Evolutionary conservation across 2,329 filamentous ascomycete species (phyloP), one percentile per base, ranked within the genome.

Genomic region (Trichophyton equinum): DNA sequence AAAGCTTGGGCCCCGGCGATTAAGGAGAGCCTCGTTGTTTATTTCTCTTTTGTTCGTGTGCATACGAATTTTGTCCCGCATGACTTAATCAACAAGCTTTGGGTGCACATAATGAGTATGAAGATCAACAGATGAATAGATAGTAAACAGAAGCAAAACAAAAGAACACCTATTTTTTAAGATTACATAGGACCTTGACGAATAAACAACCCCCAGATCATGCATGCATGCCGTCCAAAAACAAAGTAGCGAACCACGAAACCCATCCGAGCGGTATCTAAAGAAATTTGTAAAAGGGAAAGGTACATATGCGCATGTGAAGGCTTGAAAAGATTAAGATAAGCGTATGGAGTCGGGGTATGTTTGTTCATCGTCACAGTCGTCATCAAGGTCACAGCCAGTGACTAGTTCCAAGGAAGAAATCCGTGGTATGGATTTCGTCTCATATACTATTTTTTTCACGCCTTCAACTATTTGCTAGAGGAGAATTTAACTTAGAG

Each of bases 221-320:
- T 64, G 62, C 58, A 64, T 64, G 62, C 62, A 64, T 60, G 59
- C 42, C 59, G 49, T 62, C 62, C 62, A 62, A 64, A 61, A 47
- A 30, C 15, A 64, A 61, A 51, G 38, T 30, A 60, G 60, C 46
- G 57, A 62, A 58, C 58, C 44, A 42, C 57, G 53, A 57, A 60
- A 49, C 62, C 60, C 56, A 53, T 57, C 49, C 49, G 30, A 61
- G 46, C 62, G 57, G 36, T 60, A 64, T 60, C 62, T 47, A 51
- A 44, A 60, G 61, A 62, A 62, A 63, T 49, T 58, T 58, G 38
- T 27, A 58, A 58, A 42, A 18, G 20, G 22, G 53, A 42, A 42
- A 61, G 25, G 58, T 61, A 57, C 44, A 61, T 58, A 61, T 18
- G 27, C 51, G 27, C 40, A 61, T 33, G 47, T 53, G 47, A 49